Percentiles rank a stretch among this genome's conserved stretches.
phyloP scores from a whole-genome alignment of 73 alveolate genomes.

The Tetrahymena elliotti region DNA sequence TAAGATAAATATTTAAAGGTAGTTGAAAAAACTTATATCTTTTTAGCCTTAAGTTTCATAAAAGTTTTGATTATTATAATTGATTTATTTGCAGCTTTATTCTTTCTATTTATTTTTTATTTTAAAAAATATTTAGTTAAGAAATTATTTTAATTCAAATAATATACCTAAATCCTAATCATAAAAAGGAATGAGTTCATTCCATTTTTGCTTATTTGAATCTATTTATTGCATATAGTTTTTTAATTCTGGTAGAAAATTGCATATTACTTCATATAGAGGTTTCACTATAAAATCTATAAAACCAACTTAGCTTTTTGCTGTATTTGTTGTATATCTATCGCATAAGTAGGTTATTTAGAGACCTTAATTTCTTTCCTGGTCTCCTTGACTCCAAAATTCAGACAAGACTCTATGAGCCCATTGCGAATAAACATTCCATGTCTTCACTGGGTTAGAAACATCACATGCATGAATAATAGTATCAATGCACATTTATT shows the following conservation, averaged over 20 bases:
- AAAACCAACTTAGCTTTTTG: conserved; percentile 69
- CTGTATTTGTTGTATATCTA: conserved; percentile 72
- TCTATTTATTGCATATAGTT: conserved; percentile 6
- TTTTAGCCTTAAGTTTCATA: not conserved
- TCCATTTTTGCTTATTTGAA: conserved; percentile 17
- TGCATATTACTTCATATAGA: not conserved
- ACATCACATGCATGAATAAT: conserved; percentile 64
- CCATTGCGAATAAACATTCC: conserved; percentile 54
- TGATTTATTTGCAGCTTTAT: not conserved
- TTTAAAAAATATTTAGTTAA: not conserved
- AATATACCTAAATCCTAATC: not conserved
- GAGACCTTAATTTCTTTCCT: conserved; percentile 57
- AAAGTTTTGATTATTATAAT: not conserved
- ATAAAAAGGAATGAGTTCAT: conserved; percentile 12
- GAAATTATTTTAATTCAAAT: not conserved
- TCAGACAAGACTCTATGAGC: conserved; percentile 49
- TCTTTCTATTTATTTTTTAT: not conserved
- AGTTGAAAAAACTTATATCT: not conserved
- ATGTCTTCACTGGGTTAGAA: conserved; percentile 57
- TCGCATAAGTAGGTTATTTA: conserved; percentile 75
- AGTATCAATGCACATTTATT: conserved; percentile 49
- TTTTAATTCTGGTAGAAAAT: conserved; percentile 12
- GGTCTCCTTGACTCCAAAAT: conserved; percentile 69
- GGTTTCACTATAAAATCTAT: conserved; percentile 38
- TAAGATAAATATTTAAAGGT: too few species aligned